Evolutionary conservation across 306 rosid species (phyloP), one percentile per base, ranked within the genome.

Genomic region (Lathyrus aphaca): DNA sequence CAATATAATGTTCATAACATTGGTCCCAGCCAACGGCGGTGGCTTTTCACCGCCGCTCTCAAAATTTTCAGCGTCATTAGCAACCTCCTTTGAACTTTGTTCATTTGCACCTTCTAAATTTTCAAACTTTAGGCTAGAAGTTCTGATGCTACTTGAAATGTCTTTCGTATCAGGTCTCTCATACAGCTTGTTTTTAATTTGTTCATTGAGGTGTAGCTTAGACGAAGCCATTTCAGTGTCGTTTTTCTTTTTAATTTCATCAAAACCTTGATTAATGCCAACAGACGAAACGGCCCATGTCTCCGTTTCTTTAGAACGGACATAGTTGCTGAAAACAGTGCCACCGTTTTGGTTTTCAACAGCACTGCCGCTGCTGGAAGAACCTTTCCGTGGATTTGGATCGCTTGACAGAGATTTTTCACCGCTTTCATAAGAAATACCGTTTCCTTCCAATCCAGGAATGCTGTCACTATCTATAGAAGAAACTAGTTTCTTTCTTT

Each of bases 1-100:
- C 76, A 94, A 46, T 73, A 94, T 83, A 77, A 94, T 16, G 74
- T 94, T 94, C 97, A 94, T 91, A 66, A 83, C 96, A 73, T 94
- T 94, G 16, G 64, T 72, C 72, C 96, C 97, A 55, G 99, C 97
- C 91, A 94, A 77, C 11, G 97, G 96, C 65, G 89, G 88, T 38
- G 84, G 69, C 5, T 86, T 82, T 55, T 62, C 82, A 23, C 53
- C 77, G 69, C 74, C 88, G 2, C 21, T 66, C 49, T 43, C 73
- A 64, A 64, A 55, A 71, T 66, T 72, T 8, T 61, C 30, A 35
- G 68, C 71, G 61, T 59, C 82, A 64, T 27, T 18, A 62, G 74
- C 56, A 45, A 63, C 74, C 68, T 72, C 80, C 19, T 5, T 38
- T 66, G 35, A 39, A 79, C 46, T 74, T 59, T 83, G 30, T 30